Evolutionary conservation across 345 rosid species (phyloP), one percentile per base, ranked within the genome.

Genomic region (Lepidium didymum): DNA sequence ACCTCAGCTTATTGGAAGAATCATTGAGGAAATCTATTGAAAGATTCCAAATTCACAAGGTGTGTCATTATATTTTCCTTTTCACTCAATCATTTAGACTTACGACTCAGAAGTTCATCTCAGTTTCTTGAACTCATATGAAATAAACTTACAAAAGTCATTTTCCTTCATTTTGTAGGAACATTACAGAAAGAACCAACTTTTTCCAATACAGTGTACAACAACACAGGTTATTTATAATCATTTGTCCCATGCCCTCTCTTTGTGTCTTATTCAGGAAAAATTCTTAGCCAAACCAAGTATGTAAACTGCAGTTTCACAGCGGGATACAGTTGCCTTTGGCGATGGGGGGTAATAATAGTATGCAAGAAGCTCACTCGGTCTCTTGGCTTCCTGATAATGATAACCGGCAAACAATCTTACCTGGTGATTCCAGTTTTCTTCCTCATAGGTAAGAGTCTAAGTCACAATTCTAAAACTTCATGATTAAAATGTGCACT

Each of bases 1-100:
- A 85, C 70, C 85, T 87, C 57, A 59, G 68, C 66, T 84, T 81
- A 81, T 85, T 92, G 91, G 98, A 92, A 77, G 86, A 87, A 42
- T 87, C 87, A 10, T 83, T 87, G 29, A 81, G 82, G 49, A 83
- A 85, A 53, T 89, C 95, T 14, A 71, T 92, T 64, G 83, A 77
- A 53, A 79, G 68, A 61, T 67, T 89, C 63, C 81, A 34, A 50
- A 49, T 75, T 43, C 89, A 83, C 53, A 85, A 87, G 90, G 98
- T 89, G 40, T 55, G 62, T 4, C 54, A 43, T 50, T 15, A 35
- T 67, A 19, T 13, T 60, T 62, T 62, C 52, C 35, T 46, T 35
- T 4, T 23, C 34, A 31, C 54, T 67, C 15, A 25, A 15, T 19
- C 63, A 60, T 41, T 36, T 7, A 23, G 29, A 42, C 36, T 13